Percentiles rank a stretch among this genome's conserved stretches.
Evolutionary conservation across 257 asterid genomes (phyloP).

Genomic region (Lavandula angustifolia): DNA sequence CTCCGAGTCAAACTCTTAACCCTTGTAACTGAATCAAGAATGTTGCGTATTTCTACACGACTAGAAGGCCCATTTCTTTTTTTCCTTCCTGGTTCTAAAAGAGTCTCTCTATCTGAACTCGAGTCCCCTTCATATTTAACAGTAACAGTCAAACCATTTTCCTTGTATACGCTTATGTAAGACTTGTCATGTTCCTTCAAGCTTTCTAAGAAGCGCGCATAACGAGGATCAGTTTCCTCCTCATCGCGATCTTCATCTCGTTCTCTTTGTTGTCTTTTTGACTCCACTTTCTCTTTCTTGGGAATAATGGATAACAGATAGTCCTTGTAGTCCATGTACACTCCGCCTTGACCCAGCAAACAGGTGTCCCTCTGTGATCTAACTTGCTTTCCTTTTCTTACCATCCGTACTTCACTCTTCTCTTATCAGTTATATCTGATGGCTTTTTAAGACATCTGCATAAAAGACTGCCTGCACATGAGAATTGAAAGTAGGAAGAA

Average conservation of each 20-base stretch:
- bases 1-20: neutral
- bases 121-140: conserved; percentile 32
- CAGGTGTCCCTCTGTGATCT: neutral
- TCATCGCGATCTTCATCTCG: conserved; percentile 1
- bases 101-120: conserved; percentile 26
- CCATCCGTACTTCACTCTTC: neutral
- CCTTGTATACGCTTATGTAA: conserved; percentile 18
- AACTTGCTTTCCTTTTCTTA: neutral
- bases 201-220: conserved; percentile 13
- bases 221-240: conserved; percentile 34
- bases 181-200: conserved; percentile 31
- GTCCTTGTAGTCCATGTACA: neutral
- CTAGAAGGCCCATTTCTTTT: neutral
- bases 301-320: neutral
- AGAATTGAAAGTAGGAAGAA: neutral
- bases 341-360: neutral
- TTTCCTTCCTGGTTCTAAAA: conserved; percentile 29
- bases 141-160: neutral
- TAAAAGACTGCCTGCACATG: neutral
- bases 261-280: neutral
- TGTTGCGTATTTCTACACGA: neutral
- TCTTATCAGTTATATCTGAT: neutral
- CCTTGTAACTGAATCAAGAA: neutral
- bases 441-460: neutral
- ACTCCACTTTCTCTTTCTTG: neutral